Evolutionary conservation across 192 early-diverging fungal species (phyloP).

Genomic region (Coemansia umbellata): DNA sequence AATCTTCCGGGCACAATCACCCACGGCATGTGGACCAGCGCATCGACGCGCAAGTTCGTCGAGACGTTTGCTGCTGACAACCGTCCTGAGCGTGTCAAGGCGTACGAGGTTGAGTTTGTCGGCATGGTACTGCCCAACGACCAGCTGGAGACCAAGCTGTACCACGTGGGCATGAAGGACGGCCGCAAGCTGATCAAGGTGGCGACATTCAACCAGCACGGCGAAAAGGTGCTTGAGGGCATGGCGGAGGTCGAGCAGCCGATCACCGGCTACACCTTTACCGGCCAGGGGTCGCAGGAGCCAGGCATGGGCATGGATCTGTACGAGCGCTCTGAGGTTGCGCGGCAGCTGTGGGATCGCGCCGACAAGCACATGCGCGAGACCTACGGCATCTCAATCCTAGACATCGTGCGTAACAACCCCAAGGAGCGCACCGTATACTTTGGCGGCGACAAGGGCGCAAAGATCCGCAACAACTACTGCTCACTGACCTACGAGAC

Average conservation of each 20-base stretch:
- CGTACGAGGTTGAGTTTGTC: conserved; percentile 82
- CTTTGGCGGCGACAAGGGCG: conserved; percentile 50
- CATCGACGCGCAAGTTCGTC: conserved; percentile 91
- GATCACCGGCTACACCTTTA: conserved; percentile 88
- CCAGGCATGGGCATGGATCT: conserved; percentile 95
- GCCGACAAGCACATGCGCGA: conserved; percentile 83
- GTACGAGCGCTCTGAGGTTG: conserved; percentile 74
- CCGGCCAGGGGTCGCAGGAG: conserved; percentile 96
- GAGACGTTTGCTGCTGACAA: conserved; percentile 94
- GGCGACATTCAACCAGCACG: conserved; percentile 82
- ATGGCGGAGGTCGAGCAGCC: conserved; percentile 93
- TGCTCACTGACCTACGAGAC: conserved; percentile 90
- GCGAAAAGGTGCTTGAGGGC: conserved; percentile 72
- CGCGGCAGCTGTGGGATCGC: conserved; percentile 87
- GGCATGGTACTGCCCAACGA: conserved; percentile 93
- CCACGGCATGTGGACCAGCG: conserved; percentile 97
- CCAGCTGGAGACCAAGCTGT: conserved; percentile 83
- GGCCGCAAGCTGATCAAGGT: conserved; percentile 93
- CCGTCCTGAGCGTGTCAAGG: conserved; percentile 80
- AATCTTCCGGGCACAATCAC: conserved; percentile 90
- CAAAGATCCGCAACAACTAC: conserved; percentile 54
- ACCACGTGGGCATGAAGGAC: conserved; percentile 93
- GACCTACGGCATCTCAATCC: conserved; percentile 63
- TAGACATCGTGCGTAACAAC: conserved; percentile 52
- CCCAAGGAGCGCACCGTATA: conserved; percentile 54